Conservation (phyloP, 2,329 filamentous ascomycete species). For the Cladophialophora immunda region DNA sequence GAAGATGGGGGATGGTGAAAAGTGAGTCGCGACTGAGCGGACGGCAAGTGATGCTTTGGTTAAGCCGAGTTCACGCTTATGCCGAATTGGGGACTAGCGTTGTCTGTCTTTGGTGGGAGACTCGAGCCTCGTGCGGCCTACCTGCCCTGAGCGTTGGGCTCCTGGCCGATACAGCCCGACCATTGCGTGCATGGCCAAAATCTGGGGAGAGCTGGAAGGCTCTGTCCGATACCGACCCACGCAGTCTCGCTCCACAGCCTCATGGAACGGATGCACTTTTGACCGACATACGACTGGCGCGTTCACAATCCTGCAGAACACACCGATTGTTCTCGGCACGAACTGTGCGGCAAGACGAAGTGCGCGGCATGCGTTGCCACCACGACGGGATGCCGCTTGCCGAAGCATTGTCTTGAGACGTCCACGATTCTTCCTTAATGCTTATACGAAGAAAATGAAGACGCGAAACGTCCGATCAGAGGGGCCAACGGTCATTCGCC, state of each 20-base stretch:
- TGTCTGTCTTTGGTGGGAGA: neutral
- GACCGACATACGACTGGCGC: constrained; percentile 9
- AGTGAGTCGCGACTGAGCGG: constrained; percentile 21
- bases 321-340: neutral
- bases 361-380: neutral
- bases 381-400: neutral
- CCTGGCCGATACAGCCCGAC: neutral
- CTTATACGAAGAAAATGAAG: neutral
- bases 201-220: constrained; percentile 13
- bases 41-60: constrained; percentile 13
- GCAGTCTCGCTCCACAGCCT: constrained; percentile 10
- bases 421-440: neutral
- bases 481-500: neutral
- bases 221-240: constrained; percentile 18
- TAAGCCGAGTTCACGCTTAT: constrained; percentile 8
- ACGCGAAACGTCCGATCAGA: neutral
- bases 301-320: neutral
- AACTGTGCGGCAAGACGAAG: neutral
- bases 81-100: constrained; percentile 20
- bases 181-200: neutral
- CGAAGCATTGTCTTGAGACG: neutral
- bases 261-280: constrained; percentile 21
- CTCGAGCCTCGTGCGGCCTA: neutral
- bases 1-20: constrained; percentile 24
- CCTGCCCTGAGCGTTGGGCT: neutral